A percentile compares a stretch with the other conserved stretches of the same genome.
Evolutionary conservation across 352 stramenopile genomes (phyloP).

Genomic region (Lagenidium giganteum): DNA sequence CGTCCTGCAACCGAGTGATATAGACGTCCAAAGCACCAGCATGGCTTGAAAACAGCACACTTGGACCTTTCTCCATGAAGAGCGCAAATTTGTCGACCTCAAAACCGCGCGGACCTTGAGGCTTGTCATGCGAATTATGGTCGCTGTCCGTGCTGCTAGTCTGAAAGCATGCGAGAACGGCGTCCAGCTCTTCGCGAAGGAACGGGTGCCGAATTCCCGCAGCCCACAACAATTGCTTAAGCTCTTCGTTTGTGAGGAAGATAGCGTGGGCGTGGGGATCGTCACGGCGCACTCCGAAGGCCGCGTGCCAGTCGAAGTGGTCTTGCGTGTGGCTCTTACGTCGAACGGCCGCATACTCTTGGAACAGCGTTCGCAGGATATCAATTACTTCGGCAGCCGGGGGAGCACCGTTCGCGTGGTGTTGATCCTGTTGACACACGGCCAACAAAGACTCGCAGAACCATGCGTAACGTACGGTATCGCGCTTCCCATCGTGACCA

Average conservation of each 20-base stretch:
- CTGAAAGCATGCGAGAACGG: conserved; percentile 52
- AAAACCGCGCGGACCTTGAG: conserved; percentile 34
- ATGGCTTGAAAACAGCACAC: conserved; percentile 34
- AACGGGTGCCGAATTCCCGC: conserved; percentile 58
- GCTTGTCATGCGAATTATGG: no score
- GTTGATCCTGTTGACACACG: conserved; percentile 32
- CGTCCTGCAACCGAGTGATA: conserved; percentile 47
- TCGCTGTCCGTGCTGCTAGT: no score
- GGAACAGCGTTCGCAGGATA: conserved; percentile 42
- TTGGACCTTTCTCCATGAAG: conserved; percentile 47
- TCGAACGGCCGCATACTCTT: no score
- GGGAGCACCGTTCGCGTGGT: no score
- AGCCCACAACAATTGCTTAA: conserved; percentile 71
- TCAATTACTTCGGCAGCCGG: conserved; percentile 43
- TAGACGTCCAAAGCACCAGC: conserved; percentile 43
- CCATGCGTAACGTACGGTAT: conserved; percentile 32
- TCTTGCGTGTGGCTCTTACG: no score
- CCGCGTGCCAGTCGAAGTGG: conserved; percentile 38
- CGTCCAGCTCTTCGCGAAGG: conserved; percentile 59
- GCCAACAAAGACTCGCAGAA: conserved; percentile 57
- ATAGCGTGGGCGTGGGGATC: conserved; percentile 31
- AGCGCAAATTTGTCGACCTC: conserved; percentile 44
- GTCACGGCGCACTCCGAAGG: conserved; percentile 44
- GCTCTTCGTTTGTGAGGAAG: conserved; percentile 45
- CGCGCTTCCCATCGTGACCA: conserved; percentile 17